Conservation (phyloP, 1,284 basidiomycete species). For the Cerrena zonata region DNA sequence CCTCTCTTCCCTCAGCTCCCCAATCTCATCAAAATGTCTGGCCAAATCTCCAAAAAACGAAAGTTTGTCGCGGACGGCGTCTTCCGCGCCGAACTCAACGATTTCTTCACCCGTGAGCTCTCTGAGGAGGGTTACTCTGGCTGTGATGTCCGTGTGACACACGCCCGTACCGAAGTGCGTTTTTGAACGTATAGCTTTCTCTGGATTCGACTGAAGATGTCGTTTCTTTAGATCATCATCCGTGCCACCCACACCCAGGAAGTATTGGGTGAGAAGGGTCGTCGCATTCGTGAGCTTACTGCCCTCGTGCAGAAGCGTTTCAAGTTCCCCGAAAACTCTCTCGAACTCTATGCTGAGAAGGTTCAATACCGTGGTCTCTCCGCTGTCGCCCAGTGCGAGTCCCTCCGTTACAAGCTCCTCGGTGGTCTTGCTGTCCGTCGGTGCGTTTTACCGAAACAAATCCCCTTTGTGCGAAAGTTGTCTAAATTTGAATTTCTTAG, state of each 20-base stretch:
- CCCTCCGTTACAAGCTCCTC: slow-evolving; percentile 96
- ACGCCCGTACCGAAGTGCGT: slow-evolving; percentile 90
- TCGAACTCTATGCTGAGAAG: slow-evolving; percentile 99
- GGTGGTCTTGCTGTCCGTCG: slow-evolving; percentile 98
- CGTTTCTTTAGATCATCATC: slow-evolving; percentile 85
- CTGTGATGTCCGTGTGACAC: slow-evolving; percentile 99
- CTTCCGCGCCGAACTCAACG: slow-evolving; percentile 95
- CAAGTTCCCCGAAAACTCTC: slow-evolving; percentile 98
- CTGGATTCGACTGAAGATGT: background rate
- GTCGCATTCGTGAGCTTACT: slow-evolving; percentile 98
- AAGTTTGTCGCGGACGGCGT: slow-evolving; percentile 99
- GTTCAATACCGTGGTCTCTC: slow-evolving; percentile 98
- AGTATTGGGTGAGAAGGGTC: slow-evolving; percentile 98
- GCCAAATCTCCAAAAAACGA: slow-evolving; percentile 91
- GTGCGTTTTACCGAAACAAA: slow-evolving; percentile 39
- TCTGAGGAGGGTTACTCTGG: slow-evolving; percentile 99
- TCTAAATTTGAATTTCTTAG: slow-evolving; percentile 35
- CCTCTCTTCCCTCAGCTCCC: slow-evolving; percentile 10
- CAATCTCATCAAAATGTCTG: slow-evolving; percentile 51
- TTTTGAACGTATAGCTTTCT: background rate
- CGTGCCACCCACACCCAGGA: slow-evolving; percentile 99
- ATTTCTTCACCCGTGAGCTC: slow-evolving; percentile 98
- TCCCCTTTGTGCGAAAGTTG: slow-evolving; percentile 1
- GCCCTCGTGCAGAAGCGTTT: slow-evolving; percentile 98
- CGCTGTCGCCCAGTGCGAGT: slow-evolving; percentile 98